These are phyloP conservation scores for Podila clonocystis DNA, from an alignment of 192 early-diverging fungal genomes.

Conservation along the genomic window DNA sequence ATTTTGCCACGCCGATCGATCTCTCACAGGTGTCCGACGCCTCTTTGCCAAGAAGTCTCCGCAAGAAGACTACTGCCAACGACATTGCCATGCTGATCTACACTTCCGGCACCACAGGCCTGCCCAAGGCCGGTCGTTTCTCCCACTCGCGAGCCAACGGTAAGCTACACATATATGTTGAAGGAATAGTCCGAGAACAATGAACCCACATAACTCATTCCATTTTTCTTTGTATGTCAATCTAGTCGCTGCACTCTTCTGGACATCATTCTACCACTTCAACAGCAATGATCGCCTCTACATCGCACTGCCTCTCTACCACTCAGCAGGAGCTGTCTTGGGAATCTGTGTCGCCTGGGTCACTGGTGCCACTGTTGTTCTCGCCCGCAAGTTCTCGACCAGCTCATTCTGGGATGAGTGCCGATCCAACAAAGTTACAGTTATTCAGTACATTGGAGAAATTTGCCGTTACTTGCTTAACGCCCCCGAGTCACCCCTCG, in stretches of 20 bases:
- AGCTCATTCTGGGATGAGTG: constrained; percentile 66
- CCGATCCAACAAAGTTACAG: constrained; percentile 55
- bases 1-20: constrained; percentile 50
- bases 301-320: constrained; percentile 69
- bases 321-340: constrained; percentile 60
- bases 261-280: constrained; percentile 44
- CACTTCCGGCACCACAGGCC: constrained; percentile 70
- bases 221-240: neutral
- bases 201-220: neutral
- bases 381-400: constrained; percentile 67
- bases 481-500: constrained; percentile 57
- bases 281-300: constrained; percentile 63
- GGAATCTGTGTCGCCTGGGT: constrained; percentile 41
- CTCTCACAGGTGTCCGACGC: constrained; percentile 17
- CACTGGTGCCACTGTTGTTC: constrained; percentile 61
- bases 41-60: constrained; percentile 32
- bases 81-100: constrained; percentile 60
- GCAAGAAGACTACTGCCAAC: constrained; percentile 14
- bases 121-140: constrained; percentile 69
- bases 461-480: constrained; percentile 73
- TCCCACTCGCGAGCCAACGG: constrained; percentile 47
- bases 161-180: constrained; percentile 6
- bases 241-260: constrained; percentile 44
- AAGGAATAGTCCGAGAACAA: neutral
- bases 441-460: constrained; percentile 74